Conservation (phyloP, 23 red algal species). For the Gracilaria gracilis region DNA sequence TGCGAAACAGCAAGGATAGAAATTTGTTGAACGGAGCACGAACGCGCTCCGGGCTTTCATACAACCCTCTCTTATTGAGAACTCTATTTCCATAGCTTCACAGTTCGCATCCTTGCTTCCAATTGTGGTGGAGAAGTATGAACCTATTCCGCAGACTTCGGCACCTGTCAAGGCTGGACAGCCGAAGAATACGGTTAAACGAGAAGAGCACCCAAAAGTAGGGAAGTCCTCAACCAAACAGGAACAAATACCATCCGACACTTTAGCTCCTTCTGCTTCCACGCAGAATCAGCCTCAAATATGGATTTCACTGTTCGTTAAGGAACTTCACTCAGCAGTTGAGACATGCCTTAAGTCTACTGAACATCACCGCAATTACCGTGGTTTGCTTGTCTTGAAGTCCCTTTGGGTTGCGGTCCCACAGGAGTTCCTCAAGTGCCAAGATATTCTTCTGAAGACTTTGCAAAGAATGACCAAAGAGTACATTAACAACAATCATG, state of each 20-base stretch:
- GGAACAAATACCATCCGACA: background rate
- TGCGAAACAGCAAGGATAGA: slow-evolving; percentile 48
- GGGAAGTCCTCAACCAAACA: background rate
- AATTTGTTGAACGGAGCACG: slow-evolving; percentile 61
- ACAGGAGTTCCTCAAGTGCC: slow-evolving; percentile 25
- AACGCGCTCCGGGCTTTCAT: slow-evolving; percentile 51
- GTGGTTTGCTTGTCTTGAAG: slow-evolving; percentile 63
- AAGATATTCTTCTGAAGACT: slow-evolving; percentile 45
- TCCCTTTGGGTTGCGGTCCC: slow-evolving; percentile 36
- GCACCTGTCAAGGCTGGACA: background rate
- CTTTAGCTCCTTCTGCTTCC: background rate
- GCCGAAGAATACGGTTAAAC: background rate
- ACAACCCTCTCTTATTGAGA: slow-evolving; percentile 57
- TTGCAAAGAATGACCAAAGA: slow-evolving; percentile 68
- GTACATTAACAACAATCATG: slow-evolving; percentile 7
- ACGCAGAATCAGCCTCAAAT: background rate
- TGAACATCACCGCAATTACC: slow-evolving; percentile 19
- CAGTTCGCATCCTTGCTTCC: slow-evolving; percentile 59
- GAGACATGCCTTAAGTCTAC: slow-evolving; percentile 44
- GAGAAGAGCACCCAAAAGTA: background rate
- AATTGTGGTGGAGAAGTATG: slow-evolving; percentile 26
- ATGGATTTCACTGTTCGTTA: background rate
- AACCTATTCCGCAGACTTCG: background rate
- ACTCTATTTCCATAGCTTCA: slow-evolving; percentile 34
- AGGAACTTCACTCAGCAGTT: slow-evolving; percentile 21